Evolutionary conservation across 805 yeast genomes (phyloP).

Genomic region (Candida schatavii): DNA sequence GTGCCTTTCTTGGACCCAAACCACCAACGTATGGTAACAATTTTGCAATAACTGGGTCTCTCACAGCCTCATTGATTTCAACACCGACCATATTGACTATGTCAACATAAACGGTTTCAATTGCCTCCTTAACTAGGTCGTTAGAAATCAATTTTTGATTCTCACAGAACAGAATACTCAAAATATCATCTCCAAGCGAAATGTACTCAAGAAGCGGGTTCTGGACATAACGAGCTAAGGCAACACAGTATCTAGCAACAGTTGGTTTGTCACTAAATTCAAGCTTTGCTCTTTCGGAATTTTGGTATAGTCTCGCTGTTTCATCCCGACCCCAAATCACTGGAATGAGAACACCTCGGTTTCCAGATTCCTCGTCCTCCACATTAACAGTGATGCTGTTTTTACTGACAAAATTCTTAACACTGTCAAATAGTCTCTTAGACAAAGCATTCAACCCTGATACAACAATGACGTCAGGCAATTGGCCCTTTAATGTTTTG

Average conservation of each 20-base stretch:
- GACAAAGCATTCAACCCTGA: slow-evolving; percentile 83
- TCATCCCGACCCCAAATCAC: slow-evolving; percentile 89
- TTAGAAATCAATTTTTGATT: slow-evolving; percentile 69
- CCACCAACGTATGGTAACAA: slow-evolving; percentile 82
- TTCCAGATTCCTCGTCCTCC: slow-evolving; percentile 37
- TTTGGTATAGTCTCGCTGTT: slow-evolving; percentile 84
- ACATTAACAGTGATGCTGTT: slow-evolving; percentile 53
- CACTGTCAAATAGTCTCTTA: slow-evolving; percentile 54
- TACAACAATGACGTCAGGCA: slow-evolving; percentile 87
- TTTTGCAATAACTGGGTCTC: slow-evolving; percentile 69
- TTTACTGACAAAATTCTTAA: slow-evolving; percentile 54
- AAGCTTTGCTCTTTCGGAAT: slow-evolving; percentile 65
- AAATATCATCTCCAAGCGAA: slow-evolving; percentile 70
- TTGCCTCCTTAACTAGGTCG: slow-evolving; percentile 60
- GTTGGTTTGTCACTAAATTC: slow-evolving; percentile 87
- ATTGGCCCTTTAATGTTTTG: slow-evolving; percentile 45
- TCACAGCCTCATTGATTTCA: slow-evolving; percentile 85
- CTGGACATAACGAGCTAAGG: slow-evolving; percentile 87
- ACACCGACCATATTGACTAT: slow-evolving; percentile 89
- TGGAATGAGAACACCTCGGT: slow-evolving; percentile 43
- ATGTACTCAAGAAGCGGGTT: slow-evolving; percentile 91
- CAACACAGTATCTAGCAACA: slow-evolving; percentile 79
- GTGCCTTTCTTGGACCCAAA: slow-evolving; percentile 92
- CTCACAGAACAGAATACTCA: slow-evolving; percentile 64
- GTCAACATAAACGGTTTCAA: slow-evolving; percentile 85